A percentile compares a stretch with the other conserved stretches of the same genome.
Evolutionary conservation across 169 alveolate genomes (phyloP).

Genomic region (Cyclospora cayetanensis): DNA sequence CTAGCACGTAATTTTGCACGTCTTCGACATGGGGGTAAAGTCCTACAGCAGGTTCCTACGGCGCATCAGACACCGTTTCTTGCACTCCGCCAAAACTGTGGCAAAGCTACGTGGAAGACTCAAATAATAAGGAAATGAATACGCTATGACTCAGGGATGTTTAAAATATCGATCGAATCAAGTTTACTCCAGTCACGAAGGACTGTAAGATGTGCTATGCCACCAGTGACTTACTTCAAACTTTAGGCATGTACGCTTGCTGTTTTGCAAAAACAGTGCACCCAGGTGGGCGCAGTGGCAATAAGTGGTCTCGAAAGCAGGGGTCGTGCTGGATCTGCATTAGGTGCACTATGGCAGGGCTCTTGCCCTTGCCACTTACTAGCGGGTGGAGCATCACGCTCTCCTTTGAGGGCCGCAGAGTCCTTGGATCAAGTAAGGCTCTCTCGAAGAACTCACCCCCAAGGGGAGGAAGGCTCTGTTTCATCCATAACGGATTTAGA

Average conservation of each 20-base stretch:
- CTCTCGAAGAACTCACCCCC: neutral
- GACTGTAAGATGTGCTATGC: neutral
- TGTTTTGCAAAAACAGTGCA: too few relatives aligned
- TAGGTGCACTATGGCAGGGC: neutral
- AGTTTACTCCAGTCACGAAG: neutral
- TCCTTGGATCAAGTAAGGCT: neutral
- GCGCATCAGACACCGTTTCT: neutral
- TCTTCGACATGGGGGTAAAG: neutral
- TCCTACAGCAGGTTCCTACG: neutral
- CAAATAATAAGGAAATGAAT: too few relatives aligned
- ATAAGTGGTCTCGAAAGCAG: too few relatives aligned
- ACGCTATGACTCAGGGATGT: too few relatives aligned
- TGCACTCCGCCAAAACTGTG: too few relatives aligned
- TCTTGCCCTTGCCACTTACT: too few relatives aligned
- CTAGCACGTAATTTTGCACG: neutral
- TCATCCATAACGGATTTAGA: neutral
- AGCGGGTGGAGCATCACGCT: neutral
- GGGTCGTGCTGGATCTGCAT: too few relatives aligned
- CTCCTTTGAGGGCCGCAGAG: constrained; percentile 10
- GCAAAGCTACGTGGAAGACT: too few relatives aligned
- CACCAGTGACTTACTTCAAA: neutral
- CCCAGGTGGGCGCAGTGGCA: too few relatives aligned
- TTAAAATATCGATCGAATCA: too few relatives aligned
- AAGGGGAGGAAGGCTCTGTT: neutral
- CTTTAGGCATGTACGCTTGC: neutral